phyloP scores from a whole-genome alignment of 352 stramenopile species.

The Poterioochromonas sp. region DNA sequence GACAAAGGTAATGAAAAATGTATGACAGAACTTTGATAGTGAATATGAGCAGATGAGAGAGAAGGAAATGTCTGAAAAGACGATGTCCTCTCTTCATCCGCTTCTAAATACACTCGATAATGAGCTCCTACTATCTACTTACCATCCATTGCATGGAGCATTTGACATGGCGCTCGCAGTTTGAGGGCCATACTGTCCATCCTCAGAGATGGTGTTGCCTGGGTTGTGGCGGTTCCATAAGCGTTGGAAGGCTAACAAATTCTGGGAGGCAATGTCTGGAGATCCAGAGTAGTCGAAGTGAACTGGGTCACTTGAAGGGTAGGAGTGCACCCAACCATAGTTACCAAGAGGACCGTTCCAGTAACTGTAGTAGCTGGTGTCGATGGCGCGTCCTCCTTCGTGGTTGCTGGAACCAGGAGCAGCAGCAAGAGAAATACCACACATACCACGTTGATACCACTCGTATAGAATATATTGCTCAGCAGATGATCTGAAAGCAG shows the following conservation, averaged over 20 bases:
- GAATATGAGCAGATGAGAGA: no score
- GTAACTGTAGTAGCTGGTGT: conserved; percentile 10
- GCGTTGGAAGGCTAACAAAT: conserved; percentile 5
- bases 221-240: conserved; percentile 6
- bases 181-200: conserved; percentile 1
- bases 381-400: background rate
- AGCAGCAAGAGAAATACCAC: conserved; percentile 3
- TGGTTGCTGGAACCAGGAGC: conserved; percentile 9
- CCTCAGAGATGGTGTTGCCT: background rate
- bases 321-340: conserved; percentile 21
- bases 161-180: background rate
- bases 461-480: conserved; percentile 16
- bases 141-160: conserved; percentile 17
- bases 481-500: conserved; percentile 18
- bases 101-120: background rate
- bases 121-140: no score
- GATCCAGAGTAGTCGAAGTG: conserved; percentile 20
- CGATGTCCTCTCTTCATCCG: no score
- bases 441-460: background rate
- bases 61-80: no score
- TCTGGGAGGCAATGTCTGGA: background rate
- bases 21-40: no score
- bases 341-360: background rate
- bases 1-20: no score
- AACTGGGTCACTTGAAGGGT: conserved; percentile 8